These are phyloP conservation scores for Neltuma alba DNA, from an alignment of 306 rosid species.

Conservation along the genomic window DNA sequence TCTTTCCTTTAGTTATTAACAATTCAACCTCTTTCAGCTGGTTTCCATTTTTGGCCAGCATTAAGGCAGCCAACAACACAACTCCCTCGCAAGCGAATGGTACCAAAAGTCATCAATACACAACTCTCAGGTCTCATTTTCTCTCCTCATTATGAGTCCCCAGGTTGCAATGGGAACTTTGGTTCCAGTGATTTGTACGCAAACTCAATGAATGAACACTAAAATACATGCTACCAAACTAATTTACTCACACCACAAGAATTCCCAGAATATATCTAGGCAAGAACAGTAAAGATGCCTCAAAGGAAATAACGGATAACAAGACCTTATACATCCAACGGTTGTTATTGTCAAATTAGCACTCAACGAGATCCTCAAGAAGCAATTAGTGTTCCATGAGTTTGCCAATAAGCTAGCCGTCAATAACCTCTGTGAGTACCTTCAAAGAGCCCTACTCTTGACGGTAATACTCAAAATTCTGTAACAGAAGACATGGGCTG, in stretches of 20 bases:
- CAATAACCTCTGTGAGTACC: background rate
- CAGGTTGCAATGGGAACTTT: background rate
- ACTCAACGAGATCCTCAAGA: too few relatives aligned
- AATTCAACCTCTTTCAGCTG: background rate
- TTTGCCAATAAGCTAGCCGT: background rate
- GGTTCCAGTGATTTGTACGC: background rate
- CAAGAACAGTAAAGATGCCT: background rate
- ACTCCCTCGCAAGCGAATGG: background rate
- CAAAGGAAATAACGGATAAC: background rate
- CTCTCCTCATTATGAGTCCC: background rate
- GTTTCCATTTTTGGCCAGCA: background rate
- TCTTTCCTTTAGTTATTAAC: constrained; percentile 51
- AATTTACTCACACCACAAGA: background rate
- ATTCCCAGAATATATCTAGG: background rate
- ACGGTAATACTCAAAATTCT: background rate
- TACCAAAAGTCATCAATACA: background rate
- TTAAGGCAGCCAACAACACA: background rate
- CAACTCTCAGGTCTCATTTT: background rate
- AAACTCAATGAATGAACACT: background rate
- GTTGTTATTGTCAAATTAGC: background rate
- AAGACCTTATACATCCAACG: background rate
- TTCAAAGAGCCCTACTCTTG: background rate
- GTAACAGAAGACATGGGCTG: constrained; percentile 22
- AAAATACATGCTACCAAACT: too few relatives aligned
- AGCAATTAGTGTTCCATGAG: too few relatives aligned